phyloP scores from a whole-genome alignment of 768 basidiomycete species.

The Galerina sulciceps region DNA sequence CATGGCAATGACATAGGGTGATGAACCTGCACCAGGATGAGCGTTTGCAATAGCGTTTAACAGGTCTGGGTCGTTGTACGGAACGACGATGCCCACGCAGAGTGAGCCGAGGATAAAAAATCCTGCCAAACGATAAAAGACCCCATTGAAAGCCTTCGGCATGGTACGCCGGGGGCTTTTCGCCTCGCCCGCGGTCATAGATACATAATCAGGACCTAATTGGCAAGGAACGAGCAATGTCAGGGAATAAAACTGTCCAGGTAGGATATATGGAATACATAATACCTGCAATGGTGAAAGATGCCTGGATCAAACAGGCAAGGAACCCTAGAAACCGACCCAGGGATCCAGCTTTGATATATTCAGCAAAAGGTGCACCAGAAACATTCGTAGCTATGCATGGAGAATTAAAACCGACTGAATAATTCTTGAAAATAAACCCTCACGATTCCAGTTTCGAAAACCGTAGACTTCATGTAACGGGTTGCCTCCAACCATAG shows the following conservation, averaged over 20 bases:
- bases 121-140: constrained; percentile 77
- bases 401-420: neutral
- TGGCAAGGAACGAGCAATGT: neutral
- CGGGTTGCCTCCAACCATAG: constrained; percentile 67
- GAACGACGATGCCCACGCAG: constrained; percentile 78
- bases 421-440: neutral
- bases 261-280: constrained; percentile 5
- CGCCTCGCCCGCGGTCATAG: constrained; percentile 75
- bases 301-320: constrained; percentile 63
- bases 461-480: constrained; percentile 57
- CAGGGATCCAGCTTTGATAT: constrained; percentile 53
- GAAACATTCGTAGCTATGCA: constrained; percentile 43
- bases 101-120: constrained; percentile 80
- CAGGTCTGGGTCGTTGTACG: constrained; percentile 66
- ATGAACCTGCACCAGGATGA: constrained; percentile 58
- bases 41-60: constrained; percentile 60
- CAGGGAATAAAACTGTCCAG: neutral
- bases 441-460: constrained; percentile 53
- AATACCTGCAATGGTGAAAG: constrained; percentile 63
- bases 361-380: constrained; percentile 61
- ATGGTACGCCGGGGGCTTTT: constrained; percentile 71
- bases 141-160: constrained; percentile 72
- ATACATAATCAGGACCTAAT: constrained; percentile 52
- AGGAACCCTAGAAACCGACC: constrained; percentile 69
- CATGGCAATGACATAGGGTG: constrained; percentile 89